phyloP scores from a whole-genome alignment of 306 rosid species.

The Quercus bicolor region DNA sequence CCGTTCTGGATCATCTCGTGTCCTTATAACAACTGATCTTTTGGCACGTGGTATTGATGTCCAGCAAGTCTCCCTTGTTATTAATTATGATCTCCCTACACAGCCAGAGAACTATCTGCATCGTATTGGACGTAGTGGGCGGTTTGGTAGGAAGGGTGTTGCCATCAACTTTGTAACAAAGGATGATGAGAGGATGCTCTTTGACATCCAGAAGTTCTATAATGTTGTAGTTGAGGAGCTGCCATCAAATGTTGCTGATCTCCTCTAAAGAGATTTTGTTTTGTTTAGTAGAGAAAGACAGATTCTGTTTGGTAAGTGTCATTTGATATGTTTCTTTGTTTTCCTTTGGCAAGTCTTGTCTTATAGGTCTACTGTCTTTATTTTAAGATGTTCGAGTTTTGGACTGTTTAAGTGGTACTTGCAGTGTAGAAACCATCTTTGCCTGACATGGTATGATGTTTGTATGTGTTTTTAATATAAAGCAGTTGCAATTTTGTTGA shows the following conservation, averaged over 20 bases:
- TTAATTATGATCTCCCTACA: constrained; percentile 75
- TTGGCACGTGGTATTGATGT: constrained; percentile 89
- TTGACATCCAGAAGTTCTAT: constrained; percentile 75
- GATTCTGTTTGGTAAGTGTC: constrained; percentile 30
- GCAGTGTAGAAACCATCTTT: constrained; percentile 36
- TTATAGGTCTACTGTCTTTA: constrained; percentile 32
- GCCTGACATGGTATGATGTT: constrained; percentile 23
- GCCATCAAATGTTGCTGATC: constrained; percentile 79
- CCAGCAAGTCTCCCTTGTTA: constrained; percentile 80
- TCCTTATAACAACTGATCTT: constrained; percentile 69
- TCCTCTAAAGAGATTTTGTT: constrained; percentile 61
- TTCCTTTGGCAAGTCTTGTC: constrained; percentile 22
- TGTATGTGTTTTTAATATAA: constrained; percentile 14
- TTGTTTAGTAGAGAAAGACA: constrained; percentile 27
- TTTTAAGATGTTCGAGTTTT: constrained; percentile 23
- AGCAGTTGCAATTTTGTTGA: not conserved
- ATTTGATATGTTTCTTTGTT: constrained; percentile 17
- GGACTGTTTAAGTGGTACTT: constrained; percentile 29
- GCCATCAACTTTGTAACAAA: constrained; percentile 69
- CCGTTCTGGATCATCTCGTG: constrained; percentile 82
- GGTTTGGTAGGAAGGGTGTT: constrained; percentile 85
- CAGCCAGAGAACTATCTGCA: constrained; percentile 91
- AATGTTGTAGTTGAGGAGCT: constrained; percentile 74
- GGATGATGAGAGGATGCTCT: constrained; percentile 68
- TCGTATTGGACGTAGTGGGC: constrained; percentile 82